Evolutionary conservation across 73 alveolate species (phyloP).

Genomic region (Symbiodinium natans): DNA sequence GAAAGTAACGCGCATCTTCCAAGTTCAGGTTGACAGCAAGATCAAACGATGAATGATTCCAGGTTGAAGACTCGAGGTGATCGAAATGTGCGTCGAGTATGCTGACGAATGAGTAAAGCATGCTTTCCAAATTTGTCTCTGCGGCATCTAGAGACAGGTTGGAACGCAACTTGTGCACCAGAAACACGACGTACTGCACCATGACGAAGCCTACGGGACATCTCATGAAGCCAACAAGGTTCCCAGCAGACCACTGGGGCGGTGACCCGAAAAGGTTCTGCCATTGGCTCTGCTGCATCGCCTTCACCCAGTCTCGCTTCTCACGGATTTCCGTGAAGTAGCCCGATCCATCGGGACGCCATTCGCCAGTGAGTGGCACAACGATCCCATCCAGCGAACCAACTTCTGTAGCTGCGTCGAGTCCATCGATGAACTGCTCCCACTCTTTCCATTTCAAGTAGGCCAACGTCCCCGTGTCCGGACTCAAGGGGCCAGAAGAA

Average conservation of each 20-base stretch:
- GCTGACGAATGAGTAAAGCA: constrained; percentile 46
- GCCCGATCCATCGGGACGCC: constrained; percentile 75
- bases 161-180: constrained; percentile 81
- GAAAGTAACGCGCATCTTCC: constrained; percentile 36
- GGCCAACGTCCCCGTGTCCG: constrained; percentile 42
- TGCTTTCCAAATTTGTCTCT: constrained; percentile 41
- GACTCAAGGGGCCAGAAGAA: constrained; percentile 29
- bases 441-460: constrained; percentile 61
- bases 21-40: constrained; percentile 66
- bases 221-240: constrained; percentile 70
- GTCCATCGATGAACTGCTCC: constrained; percentile 61
- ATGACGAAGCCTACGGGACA: constrained; percentile 68
- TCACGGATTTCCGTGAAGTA: constrained; percentile 41
- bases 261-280: constrained; percentile 46
- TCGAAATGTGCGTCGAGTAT: constrained; percentile 45
- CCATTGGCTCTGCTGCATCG: constrained; percentile 64
- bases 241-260: constrained; percentile 59
- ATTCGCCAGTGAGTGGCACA: constrained; percentile 70
- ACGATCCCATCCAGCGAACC: neutral
- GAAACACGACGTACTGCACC: constrained; percentile 44
- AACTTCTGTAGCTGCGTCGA: neutral
- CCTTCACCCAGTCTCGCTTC: constrained; percentile 61
- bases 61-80: constrained; percentile 27
- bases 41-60: constrained; percentile 61
- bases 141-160: constrained; percentile 63